Evolutionary conservation across 441 rosid genomes (phyloP).

Genomic region (Gossypium davidsonii): DNA sequence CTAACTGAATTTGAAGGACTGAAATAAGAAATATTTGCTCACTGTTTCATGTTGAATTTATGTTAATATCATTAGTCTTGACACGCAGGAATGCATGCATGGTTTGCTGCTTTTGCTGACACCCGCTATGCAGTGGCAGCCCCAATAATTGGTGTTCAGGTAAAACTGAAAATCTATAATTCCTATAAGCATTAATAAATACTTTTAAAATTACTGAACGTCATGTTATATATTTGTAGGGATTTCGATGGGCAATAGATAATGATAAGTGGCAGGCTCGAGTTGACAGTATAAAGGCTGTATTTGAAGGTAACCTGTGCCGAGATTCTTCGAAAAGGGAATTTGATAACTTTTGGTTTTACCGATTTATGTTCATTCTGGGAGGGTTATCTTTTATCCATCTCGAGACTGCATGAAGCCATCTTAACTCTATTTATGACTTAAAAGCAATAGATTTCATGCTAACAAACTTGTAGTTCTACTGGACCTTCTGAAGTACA

Average conservation of each 20-base stretch:
- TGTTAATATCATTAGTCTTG: neutral
- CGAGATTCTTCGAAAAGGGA: neutral
- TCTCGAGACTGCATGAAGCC: neutral
- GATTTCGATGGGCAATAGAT: constrained; percentile 86
- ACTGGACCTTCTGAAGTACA: neutral
- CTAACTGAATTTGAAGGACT: constrained; percentile 1
- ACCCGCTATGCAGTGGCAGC: constrained; percentile 58
- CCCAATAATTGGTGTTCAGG: constrained; percentile 91
- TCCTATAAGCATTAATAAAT: neutral
- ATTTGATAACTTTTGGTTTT: neutral
- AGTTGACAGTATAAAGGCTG: constrained; percentile 64
- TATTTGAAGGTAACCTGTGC: constrained; percentile 67
- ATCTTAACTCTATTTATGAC: neutral
- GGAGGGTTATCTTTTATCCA: neutral
- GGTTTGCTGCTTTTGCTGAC: constrained; percentile 85
- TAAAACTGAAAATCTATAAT: constrained; percentile 13
- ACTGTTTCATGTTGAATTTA: constrained; percentile 4
- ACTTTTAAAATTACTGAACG: neutral
- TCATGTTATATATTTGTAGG: constrained; percentile 35
- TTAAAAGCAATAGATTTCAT: neutral
- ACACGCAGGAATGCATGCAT: constrained; percentile 82
- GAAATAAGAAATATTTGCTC: constrained; percentile 4
- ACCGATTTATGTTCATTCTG: neutral
- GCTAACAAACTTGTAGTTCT: neutral
- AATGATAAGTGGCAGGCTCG: constrained; percentile 79